Percentiles rank a stretch among this genome's conserved stretches.
These are phyloP conservation scores for Trichothecium sympodiale DNA, from an alignment of 2,329 filamentous ascomycete species.

Conservation along the genomic window DNA sequence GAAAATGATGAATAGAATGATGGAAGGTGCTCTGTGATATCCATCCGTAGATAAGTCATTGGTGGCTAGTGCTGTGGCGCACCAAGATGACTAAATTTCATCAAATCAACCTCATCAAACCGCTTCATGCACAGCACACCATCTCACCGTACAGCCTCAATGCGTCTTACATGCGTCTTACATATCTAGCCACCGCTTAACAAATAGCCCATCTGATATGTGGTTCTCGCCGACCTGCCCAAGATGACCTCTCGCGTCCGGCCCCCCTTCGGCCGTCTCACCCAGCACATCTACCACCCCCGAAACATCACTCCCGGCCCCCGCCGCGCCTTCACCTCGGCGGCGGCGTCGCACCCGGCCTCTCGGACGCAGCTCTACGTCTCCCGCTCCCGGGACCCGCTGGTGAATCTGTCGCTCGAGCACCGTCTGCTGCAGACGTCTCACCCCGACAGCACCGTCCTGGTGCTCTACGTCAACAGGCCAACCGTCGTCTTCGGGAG, in stretches of 20 bases:
- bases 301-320: conserved; percentile 2
- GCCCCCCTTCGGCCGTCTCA: background rate
- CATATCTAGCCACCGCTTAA: too few species aligned
- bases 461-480: conserved; percentile 81
- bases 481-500: conserved; percentile 86
- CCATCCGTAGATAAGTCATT: too few species aligned
- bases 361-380: conserved; percentile 56
- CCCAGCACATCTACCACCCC: background rate
- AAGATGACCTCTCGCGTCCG: background rate
- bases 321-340: conserved; percentile 18
- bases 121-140: too few species aligned
- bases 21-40: too few species aligned
- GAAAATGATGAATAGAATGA: too few species aligned
- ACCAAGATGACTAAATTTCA: too few species aligned
- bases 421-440: conserved; percentile 75
- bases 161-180: too few species aligned
- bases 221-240: too few species aligned
- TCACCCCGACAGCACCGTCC: conserved; percentile 58
- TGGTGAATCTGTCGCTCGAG: conserved; percentile 87
- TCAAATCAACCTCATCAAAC: too few species aligned
- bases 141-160: too few species aligned
- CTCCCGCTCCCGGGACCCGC: conserved; percentile 61
- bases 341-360: conserved; percentile 27
- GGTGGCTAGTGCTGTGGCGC: too few species aligned
- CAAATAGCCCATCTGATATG: too few species aligned